phyloP scores from a whole-genome alignment of 345 rosid species.

The Eutrema heterophyllum region DNA sequence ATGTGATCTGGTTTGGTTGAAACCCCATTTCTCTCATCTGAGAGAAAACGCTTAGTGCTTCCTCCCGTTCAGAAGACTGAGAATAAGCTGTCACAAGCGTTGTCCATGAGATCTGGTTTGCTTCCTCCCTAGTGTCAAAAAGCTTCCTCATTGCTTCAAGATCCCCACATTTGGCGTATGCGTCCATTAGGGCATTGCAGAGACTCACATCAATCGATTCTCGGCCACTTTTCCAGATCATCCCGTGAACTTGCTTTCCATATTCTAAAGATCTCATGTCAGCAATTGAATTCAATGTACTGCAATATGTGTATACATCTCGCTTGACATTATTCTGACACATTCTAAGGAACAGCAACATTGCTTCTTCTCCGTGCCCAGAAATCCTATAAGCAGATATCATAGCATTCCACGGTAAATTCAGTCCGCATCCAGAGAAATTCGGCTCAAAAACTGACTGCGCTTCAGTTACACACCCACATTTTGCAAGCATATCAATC shows the following conservation, averaged over 20 bases:
- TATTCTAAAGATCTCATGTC: conserved; percentile 22
- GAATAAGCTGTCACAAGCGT: conserved; percentile 54
- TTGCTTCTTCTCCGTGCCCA: conserved; percentile 28
- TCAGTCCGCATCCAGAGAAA: conserved; percentile 15
- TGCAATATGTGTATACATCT: conserved; percentile 41
- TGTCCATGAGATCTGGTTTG: conserved; percentile 61
- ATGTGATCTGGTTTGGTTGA: conserved; percentile 50
- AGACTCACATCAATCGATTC: conserved; percentile 18
- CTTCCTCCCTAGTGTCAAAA: conserved; percentile 40
- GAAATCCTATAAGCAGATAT: conserved; percentile 36
- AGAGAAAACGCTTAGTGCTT: conserved; percentile 43
- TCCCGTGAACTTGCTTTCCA: conserved; percentile 36
- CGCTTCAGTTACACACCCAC: conserved; percentile 34
- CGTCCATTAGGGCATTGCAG: conserved; percentile 41
- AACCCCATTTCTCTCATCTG: conserved; percentile 41
- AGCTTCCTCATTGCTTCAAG: conserved; percentile 39
- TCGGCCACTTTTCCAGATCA: conserved; percentile 34
- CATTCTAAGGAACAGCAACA: conserved; percentile 34
- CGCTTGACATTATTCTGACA: conserved; percentile 24
- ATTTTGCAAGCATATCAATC: conserved; percentile 45
- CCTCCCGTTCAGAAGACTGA: conserved; percentile 40
- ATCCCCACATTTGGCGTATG: conserved; percentile 43
- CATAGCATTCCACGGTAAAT: conserved; percentile 44
- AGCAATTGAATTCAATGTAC: conserved; percentile 35
- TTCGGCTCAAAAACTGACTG: conserved; percentile 28